Evolutionary conservation across 2,329 filamentous ascomycete genomes (phyloP), one percentile per base, ranked within the genome.

Genomic region (Colletotrichum sp.): DNA sequence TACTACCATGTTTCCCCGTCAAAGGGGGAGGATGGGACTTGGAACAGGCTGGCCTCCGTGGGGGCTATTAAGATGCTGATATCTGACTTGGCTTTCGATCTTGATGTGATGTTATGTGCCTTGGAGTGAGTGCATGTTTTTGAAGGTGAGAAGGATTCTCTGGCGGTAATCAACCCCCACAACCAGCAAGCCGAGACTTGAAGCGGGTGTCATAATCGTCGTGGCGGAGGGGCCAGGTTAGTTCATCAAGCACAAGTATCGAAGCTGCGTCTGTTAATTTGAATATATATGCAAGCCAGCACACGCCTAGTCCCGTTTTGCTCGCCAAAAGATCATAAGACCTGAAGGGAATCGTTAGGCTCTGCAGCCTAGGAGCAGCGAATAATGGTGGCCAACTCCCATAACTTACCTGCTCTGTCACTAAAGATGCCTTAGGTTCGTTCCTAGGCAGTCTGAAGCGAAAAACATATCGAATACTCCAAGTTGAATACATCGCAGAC

Each of bases 41-140:
- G 16, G 39, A 44, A 74, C 49, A 34, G 32, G 32, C 60, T 59
- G 26, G 44, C 28, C 21, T 55, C 13, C 59, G 28, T 26, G 30
- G 28, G 60, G 72, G 49, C 21, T 73, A 71, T 49, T 52, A 52
- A 75, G 68, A 75, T 65, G 68, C 60, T 59, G 49, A 66, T 66
- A 75, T 75, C 68, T 71, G 68, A 49, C 72, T 75, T 49, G 28
- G 49, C n/a, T 44, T 21, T 26, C 55, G 10, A 12, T 52, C 32
- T 64, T 36, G 44, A 52, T 52, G 44, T 13, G 44, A n/a, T 12
- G 18, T 10, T 44, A 9, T 49, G 18, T 18, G 36, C 5, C 4
- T 4, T 49, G 39, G 18, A 12, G 5, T 5, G 18, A 49, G 18
- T 49, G 3, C 3, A 12, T 49, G 18, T n/a, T 44, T 44, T 44